These are phyloP conservation scores for Penicillium frequentans DNA, from an alignment of 2,329 filamentous ascomycete genomes.

Conservation along the genomic window DNA sequence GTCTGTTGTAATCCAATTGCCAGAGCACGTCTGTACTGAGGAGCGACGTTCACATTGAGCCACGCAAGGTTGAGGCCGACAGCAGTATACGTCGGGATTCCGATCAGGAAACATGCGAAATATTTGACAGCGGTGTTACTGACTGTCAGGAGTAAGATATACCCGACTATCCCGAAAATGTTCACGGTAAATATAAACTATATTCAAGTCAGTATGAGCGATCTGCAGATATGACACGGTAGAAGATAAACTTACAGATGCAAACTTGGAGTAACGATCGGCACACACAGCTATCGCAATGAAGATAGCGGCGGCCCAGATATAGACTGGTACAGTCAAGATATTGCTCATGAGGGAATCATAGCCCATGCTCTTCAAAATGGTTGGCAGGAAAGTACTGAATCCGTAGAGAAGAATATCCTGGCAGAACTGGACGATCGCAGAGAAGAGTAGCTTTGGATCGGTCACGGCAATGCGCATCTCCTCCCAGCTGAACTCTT, in stretches of 20 bases:
- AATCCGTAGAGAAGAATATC: constrained; percentile 59
- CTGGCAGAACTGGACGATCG: constrained; percentile 53
- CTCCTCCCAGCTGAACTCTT: constrained; percentile 54
- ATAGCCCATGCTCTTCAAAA: constrained; percentile 55
- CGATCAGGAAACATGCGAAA: constrained; percentile 52
- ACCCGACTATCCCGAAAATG: constrained; percentile 51
- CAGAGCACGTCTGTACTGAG: constrained; percentile 50
- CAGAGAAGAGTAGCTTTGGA: constrained; percentile 54
- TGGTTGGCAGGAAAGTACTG: constrained; percentile 58
- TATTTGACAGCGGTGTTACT: constrained; percentile 52
- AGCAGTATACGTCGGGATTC: constrained; percentile 49
- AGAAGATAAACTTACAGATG: constrained; percentile 16
- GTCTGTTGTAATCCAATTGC: constrained; percentile 50
- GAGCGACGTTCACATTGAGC: constrained; percentile 51
- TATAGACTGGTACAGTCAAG: constrained; percentile 59
- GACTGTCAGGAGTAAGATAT: constrained; percentile 51
- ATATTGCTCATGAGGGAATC: constrained; percentile 53
- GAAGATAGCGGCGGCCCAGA: constrained; percentile 51
- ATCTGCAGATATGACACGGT: neutral
- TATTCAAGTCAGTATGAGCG: neutral
- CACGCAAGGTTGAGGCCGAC: constrained; percentile 50
- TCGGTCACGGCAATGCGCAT: constrained; percentile 50
- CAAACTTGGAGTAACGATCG: constrained; percentile 41
- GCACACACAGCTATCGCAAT: constrained; percentile 49
- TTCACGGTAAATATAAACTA: constrained; percentile 40